Evolutionary conservation across 805 yeast genomes (phyloP), one percentile per base, ranked within the genome.

Genomic region (Nakazawaea siamensis): DNA sequence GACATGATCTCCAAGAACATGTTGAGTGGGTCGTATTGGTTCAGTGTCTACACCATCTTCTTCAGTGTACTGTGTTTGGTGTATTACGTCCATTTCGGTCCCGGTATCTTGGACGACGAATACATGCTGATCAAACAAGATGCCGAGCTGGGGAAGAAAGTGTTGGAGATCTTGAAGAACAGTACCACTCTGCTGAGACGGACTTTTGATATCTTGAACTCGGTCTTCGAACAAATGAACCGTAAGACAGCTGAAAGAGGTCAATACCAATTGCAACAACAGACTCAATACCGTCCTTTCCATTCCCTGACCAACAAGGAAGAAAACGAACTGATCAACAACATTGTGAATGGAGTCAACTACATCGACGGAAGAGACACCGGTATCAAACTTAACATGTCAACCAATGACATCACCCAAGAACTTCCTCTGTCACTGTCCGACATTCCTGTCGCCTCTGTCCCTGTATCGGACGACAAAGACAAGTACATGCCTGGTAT

Each of bases 21-120:
- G 54, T 60, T 87, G 26, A 73, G 78, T 43, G 95, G 95, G 1
- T 82, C 92, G 2, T 88, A 87, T 51, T 86, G 95, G 95, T 87
- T 85, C 51, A 77, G 92, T 5, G 81, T 83, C 50, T 87, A 87
- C 54, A 84, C 95, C 0, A 80, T 87, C 4, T 87, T 86, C 53
- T 85, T 84, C 57, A 78, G 94, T 2, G 86, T 86, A 40, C 94
- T 95, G 1, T 82, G 94, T 49, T 63, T 86, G 46, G 81, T 84
- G 13, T 84, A 80, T 49, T 85, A 86, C 51, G 80, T 74, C 38
- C 90, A 83, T 54, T 59, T 57, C 46, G 60, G 62, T 5, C 62
- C 64, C 10, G 72, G 70, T 36, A 59, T 62, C 15, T 57, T 55
- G 12, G 71, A 68, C 40, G 58, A 66, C 1, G 74, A 80, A 42